phyloP scores from a whole-genome alignment of 352 stramenopile genomes.

The Phytophthora parvispora region DNA sequence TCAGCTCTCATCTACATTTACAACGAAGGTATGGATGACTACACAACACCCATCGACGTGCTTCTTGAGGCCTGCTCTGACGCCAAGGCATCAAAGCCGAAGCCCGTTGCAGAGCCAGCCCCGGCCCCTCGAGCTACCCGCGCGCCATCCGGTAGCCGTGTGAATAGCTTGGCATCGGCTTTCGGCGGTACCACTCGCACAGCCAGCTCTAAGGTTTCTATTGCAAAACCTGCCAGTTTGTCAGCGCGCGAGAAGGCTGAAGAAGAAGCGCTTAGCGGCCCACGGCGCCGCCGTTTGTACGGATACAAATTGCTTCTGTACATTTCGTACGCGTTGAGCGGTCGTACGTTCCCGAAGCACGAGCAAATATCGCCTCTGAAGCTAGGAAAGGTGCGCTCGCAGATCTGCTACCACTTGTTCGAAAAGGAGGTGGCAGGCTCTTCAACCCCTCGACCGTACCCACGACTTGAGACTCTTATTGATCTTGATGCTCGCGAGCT shows the following conservation, averaged over 20 bases:
- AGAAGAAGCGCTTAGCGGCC: slow-evolving; percentile 63
- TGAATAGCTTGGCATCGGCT: slow-evolving; percentile 70
- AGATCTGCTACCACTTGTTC: slow-evolving; percentile 91
- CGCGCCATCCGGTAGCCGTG: slow-evolving; percentile 50
- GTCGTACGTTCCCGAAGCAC: slow-evolving; percentile 91
- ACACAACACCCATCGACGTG: slow-evolving; percentile 92
- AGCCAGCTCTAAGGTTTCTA: slow-evolving; percentile 39
- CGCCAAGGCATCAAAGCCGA: slow-evolving; percentile 48
- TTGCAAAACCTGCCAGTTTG: slow-evolving; percentile 38
- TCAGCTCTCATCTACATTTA: slow-evolving; percentile 97
- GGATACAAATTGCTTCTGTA: slow-evolving; percentile 93
- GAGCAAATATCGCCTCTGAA: slow-evolving; percentile 74
- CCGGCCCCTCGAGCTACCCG: slow-evolving; percentile 25
- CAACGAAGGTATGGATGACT: slow-evolving; percentile 95
- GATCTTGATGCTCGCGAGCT: slow-evolving; percentile 85
- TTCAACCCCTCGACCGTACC: slow-evolving; percentile 56
- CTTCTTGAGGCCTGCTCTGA: slow-evolving; percentile 85
- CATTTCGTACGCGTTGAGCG: slow-evolving; percentile 93
- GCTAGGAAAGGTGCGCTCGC: slow-evolving; percentile 71
- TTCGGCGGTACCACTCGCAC: slow-evolving; percentile 67
- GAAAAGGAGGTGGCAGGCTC: slow-evolving; percentile 60
- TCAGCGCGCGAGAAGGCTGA: slow-evolving; percentile 39
- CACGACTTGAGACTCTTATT: slow-evolving; percentile 86
- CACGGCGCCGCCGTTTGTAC: slow-evolving; percentile 72
- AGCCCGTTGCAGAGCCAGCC: slow-evolving; percentile 11